A percentile compares a stretch with the other conserved stretches of the same genome.
These are phyloP conservation scores for Salix exigua DNA, from an alignment of 345 rosid genomes.

Conservation along the genomic window DNA sequence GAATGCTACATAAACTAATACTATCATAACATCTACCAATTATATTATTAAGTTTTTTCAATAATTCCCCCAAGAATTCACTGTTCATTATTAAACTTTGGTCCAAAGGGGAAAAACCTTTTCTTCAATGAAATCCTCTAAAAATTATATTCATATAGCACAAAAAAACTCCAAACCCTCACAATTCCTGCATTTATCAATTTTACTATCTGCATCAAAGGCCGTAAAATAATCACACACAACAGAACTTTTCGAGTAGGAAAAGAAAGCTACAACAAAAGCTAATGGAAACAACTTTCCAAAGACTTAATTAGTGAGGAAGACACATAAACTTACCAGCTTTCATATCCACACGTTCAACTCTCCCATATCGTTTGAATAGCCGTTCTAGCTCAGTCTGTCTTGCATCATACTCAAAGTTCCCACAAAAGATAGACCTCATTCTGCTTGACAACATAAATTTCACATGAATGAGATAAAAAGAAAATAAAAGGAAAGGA, in stretches of 20 bases:
- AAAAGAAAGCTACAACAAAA: not conserved
- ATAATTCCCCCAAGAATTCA: not conserved
- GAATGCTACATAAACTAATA: not conserved
- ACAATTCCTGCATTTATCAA: not conserved
- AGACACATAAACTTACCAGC: slow-evolving; percentile 53
- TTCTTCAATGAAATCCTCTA: not conserved
- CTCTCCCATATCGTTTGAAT: slow-evolving; percentile 76
- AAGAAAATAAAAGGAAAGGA: not conserved
- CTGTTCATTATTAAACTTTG: not conserved
- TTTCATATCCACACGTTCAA: slow-evolving; percentile 91
- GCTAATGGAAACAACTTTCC: not conserved
- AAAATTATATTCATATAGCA: not conserved
- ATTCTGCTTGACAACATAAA: slow-evolving; percentile 20
- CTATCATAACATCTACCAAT: not conserved
- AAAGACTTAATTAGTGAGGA: not conserved
- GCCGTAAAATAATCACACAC: not conserved
- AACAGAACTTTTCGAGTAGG: not conserved
- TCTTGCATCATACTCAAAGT: slow-evolving; percentile 87
- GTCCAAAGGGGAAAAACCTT: not conserved
- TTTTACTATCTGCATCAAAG: not conserved
- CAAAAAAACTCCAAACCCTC: not conserved
- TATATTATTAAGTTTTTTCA: not conserved
- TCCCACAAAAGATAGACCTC: slow-evolving; percentile 92
- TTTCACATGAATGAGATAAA: not conserved
- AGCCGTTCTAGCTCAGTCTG: slow-evolving; percentile 82